Evolutionary conservation across 441 rosid species (phyloP).

Genomic region (Theobroma grandiflorum): DNA sequence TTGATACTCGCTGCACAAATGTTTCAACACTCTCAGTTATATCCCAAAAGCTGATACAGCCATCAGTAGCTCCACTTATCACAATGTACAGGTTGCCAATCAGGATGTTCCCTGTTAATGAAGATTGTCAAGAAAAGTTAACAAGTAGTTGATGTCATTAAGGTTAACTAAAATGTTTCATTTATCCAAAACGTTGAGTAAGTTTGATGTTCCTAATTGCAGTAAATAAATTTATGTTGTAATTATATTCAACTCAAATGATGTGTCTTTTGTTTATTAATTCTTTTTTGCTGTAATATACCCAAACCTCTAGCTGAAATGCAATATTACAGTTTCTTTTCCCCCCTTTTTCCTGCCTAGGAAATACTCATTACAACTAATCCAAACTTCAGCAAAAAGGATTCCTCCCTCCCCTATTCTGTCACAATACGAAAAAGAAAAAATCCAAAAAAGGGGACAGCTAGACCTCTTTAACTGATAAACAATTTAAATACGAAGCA

Average conservation of each 20-base stretch:
- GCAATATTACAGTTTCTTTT: background rate
- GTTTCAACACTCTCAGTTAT: slow-evolving; percentile 70
- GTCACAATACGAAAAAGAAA: background rate
- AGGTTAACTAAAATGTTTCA: background rate
- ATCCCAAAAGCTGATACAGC: slow-evolving; percentile 94
- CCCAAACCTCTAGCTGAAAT: background rate
- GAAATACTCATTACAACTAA: background rate
- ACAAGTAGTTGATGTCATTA: slow-evolving; percentile 9
- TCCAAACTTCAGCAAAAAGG: background rate
- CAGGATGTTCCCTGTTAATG: slow-evolving; percentile 49
- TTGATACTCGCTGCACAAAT: slow-evolving; percentile 65
- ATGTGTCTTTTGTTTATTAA: background rate
- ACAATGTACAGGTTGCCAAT: slow-evolving; percentile 63
- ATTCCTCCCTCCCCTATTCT: background rate
- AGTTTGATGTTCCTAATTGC: background rate
- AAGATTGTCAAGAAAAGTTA: slow-evolving; percentile 19
- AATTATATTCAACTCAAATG: background rate
- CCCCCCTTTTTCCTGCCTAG: background rate
- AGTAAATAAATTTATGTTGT: background rate
- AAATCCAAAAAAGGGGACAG: background rate
- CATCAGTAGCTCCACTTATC: slow-evolving; percentile 95
- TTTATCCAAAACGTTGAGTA: background rate
- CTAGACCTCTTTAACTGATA: slow-evolving; percentile 2
- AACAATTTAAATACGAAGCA: background rate
- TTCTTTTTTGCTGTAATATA: background rate